Conservation (phyloP, 192 early-diverging fungal species). For the Umbelopsis sp. region DNA sequence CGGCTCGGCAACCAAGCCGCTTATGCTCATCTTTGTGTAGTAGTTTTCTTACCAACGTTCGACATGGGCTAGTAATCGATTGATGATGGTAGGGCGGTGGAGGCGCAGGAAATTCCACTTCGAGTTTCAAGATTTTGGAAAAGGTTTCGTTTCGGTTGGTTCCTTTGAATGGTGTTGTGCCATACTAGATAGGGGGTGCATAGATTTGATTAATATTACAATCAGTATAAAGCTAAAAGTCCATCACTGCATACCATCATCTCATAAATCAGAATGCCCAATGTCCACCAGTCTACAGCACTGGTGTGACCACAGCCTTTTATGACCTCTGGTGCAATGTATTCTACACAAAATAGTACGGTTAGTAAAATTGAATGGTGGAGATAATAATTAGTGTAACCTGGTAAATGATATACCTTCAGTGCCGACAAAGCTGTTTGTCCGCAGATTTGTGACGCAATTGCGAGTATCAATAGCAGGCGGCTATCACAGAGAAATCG, state of each 20-base stretch:
- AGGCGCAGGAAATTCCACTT: conserved; percentile 72
- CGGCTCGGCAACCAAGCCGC: conserved; percentile 84
- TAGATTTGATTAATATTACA: background rate
- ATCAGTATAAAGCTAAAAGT: background rate
- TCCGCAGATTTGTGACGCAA: conserved; percentile 85
- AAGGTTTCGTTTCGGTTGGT: conserved; percentile 87
- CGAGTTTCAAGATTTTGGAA: conserved; percentile 80
- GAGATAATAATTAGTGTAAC: no score
- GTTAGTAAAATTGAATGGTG: background rate
- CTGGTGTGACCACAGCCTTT: conserved; percentile 92
- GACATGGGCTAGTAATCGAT: conserved; percentile 48
- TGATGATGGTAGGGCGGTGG: conserved; percentile 13
- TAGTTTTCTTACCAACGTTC: conserved; percentile 80
- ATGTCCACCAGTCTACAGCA: conserved; percentile 98
- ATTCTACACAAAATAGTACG: conserved; percentile 58
- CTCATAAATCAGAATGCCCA: conserved; percentile 97
- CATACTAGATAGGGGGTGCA: conserved; percentile 58
- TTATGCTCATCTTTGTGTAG: conserved; percentile 89
- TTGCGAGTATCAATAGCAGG: conserved; percentile 85
- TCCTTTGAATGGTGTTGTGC: conserved; percentile 98
- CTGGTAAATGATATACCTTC: conserved; percentile 58
- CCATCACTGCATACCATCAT: conserved; percentile 71
- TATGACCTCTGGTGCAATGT: conserved; percentile 99
- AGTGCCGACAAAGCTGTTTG: conserved; percentile 98
- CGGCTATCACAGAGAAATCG: conserved; percentile 38